These are phyloP conservation scores for Podosphaera fusca DNA, from an alignment of 2,329 filamentous ascomycete genomes.

Conservation along the genomic window DNA sequence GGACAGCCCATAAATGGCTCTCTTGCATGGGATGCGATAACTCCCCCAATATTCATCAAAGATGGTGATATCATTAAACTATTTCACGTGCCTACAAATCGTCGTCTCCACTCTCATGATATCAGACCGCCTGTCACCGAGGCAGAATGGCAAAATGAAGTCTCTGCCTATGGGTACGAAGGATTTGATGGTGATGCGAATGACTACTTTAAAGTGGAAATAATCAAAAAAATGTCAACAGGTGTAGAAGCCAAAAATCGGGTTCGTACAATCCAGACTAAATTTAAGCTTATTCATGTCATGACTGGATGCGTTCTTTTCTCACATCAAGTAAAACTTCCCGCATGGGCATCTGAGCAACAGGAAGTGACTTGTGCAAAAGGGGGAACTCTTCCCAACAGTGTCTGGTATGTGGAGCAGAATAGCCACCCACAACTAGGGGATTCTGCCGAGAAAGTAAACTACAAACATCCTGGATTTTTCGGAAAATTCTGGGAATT, in stretches of 20 bases:
- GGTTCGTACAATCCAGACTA: slow-evolving; percentile 81
- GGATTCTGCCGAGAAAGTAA: slow-evolving; percentile 68
- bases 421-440: slow-evolving; percentile 66
- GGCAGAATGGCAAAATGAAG: slow-evolving; percentile 84
- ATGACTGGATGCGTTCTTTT: slow-evolving; percentile 95
- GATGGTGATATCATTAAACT: slow-evolving; percentile 64
- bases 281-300: slow-evolving; percentile 82
- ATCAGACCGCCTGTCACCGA: slow-evolving; percentile 70
- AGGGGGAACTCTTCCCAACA: slow-evolving; percentile 82
- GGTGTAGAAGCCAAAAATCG: slow-evolving; percentile 59
- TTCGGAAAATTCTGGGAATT: slow-evolving; percentile 95
- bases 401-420: slow-evolving; percentile 84
- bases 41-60: slow-evolving; percentile 43
- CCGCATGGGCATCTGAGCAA: slow-evolving; percentile 93
- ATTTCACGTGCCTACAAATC: slow-evolving; percentile 63
- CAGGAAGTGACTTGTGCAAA: slow-evolving; percentile 97
- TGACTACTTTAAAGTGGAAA: slow-evolving; percentile 85
- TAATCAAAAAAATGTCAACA: slow-evolving; percentile 72
- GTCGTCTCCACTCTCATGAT: slow-evolving; percentile 88
- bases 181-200: slow-evolving; percentile 95
- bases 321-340: slow-evolving; percentile 97
- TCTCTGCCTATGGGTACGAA: slow-evolving; percentile 91
- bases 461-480: slow-evolving; percentile 86
- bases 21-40: slow-evolving; percentile 56
- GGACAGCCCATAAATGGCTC: slow-evolving; percentile 62